Evolutionary conservation across 345 rosid species (phyloP).

Genomic region (Linum usitatissimum): DNA sequence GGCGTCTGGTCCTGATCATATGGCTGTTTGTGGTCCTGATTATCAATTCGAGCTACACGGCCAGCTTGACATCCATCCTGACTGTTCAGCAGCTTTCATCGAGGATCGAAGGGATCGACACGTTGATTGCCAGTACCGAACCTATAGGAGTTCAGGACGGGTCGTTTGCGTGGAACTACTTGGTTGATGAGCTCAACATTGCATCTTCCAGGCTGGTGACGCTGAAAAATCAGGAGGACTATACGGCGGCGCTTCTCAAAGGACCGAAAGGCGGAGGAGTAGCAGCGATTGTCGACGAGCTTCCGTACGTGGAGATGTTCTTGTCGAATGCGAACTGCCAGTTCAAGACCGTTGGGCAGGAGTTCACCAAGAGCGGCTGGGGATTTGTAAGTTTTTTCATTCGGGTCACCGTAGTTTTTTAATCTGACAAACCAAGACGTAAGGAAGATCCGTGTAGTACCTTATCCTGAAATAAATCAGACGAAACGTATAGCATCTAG

Average conservation of each 20-base stretch:
- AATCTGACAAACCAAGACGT: too few relatives aligned
- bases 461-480: too few relatives aligned
- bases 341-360: slow-evolving; percentile 75
- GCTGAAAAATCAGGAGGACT: slow-evolving; percentile 42
- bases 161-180: slow-evolving; percentile 66
- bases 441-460: too few relatives aligned
- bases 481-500: too few relatives aligned
- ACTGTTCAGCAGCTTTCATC: slow-evolving; percentile 81
- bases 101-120: slow-evolving; percentile 68
- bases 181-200: slow-evolving; percentile 70
- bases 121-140: slow-evolving; percentile 47
- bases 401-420: too few relatives aligned
- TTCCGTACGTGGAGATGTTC: slow-evolving; percentile 75
- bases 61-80: slow-evolving; percentile 89
- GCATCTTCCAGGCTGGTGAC: slow-evolving; percentile 52
- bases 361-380: slow-evolving; percentile 88
- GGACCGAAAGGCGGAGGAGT: slow-evolving; percentile 71
- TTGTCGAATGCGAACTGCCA: slow-evolving; percentile 50
- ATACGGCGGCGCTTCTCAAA: slow-evolving; percentile 35
- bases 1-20: slow-evolving; percentile 71
- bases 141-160: slow-evolving; percentile 88
- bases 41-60: slow-evolving; percentile 96
- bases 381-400: slow-evolving; percentile 69
- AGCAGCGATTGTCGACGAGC: slow-evolving; percentile 91
- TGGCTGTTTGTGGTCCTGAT: slow-evolving; percentile 90